Conservation (phyloP, 139 green algal species). For the Gonium pectorale region DNA sequence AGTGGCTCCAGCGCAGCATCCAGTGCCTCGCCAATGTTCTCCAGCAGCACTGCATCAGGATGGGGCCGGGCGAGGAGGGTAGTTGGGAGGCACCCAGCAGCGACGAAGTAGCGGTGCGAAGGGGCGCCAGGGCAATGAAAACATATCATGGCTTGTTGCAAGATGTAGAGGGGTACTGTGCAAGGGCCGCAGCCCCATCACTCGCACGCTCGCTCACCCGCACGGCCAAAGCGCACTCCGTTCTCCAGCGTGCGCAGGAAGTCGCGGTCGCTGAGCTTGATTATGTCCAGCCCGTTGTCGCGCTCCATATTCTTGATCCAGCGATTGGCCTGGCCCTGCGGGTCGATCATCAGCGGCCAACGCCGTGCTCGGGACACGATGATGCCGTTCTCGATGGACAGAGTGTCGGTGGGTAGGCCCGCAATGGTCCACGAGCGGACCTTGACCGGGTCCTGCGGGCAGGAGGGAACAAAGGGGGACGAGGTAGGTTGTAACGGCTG, state of each 20-base stretch:
- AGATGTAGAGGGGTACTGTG: too few species aligned
- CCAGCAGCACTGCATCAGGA: constrained; percentile 69
- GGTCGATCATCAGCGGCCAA: constrained; percentile 89
- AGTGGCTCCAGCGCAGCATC: constrained; percentile 85
- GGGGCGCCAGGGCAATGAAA: too few species aligned
- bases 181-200: too few species aligned
- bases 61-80: too few species aligned
- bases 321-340: constrained; percentile 85
- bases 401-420: constrained; percentile 73
- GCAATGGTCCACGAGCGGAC: constrained; percentile 80
- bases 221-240: constrained; percentile 65
- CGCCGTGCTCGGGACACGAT: constrained; percentile 82
- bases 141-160: too few species aligned
- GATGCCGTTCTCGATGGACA: constrained; percentile 82
- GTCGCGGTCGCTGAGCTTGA: constrained; percentile 86
- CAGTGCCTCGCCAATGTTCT: constrained; percentile 81
- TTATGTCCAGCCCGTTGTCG: constrained; percentile 80
- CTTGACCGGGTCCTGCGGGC: constrained; percentile 80
- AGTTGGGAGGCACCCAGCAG: too few species aligned
- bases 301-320: constrained; percentile 89
- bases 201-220: constrained; percentile 36
- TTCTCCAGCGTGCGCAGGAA: constrained; percentile 85
- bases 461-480: too few species aligned
- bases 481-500: too few species aligned
- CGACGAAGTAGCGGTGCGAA: too few species aligned